Evolutionary conservation across 352 stramenopile genomes (phyloP).

Genomic region (Phytophthora syringae): DNA sequence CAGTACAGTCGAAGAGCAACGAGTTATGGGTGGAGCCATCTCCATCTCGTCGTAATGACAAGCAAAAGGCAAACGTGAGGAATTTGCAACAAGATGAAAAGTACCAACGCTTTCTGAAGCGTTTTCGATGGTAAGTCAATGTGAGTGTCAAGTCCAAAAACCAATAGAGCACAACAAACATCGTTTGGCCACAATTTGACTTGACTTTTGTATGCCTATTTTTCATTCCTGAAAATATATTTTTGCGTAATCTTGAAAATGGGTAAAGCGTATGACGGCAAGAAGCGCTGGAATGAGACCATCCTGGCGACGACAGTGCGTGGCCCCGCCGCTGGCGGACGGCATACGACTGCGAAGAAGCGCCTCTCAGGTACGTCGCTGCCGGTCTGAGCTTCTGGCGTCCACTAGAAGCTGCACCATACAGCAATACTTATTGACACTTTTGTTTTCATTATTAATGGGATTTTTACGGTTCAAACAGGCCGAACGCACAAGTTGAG

Average conservation of each 20-base stretch:
- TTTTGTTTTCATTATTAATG: conserved; percentile 9
- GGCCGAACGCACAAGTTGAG: conserved; percentile 80
- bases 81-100: conserved; percentile 33
- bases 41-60: conserved; percentile 35
- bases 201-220: conserved; percentile 19
- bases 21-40: conserved; percentile 27
- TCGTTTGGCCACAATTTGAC: conserved; percentile 15
- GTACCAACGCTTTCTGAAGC: conserved; percentile 9
- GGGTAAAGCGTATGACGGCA: conserved; percentile 82
- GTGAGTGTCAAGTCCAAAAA: conserved; percentile 23
- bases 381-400: conserved; percentile 3
- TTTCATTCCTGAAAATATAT: background rate
- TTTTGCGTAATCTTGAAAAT: conserved; percentile 36
- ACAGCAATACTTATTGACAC: conserved; percentile 1
- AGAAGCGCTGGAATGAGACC: conserved; percentile 88
- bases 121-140: conserved; percentile 39
- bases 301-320: conserved; percentile 57
- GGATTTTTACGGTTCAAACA: conserved; percentile 27
- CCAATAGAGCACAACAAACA: conserved; percentile 40
- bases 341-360: conserved; percentile 50
- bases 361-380: conserved; percentile 58
- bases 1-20: conserved; percentile 38
- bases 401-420: conserved; percentile 8
- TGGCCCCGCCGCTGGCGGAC: background rate
- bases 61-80: conserved; percentile 16